Evolutionary conservation across 306 rosid species (phyloP).

Genomic region (Corylus heterophylla): DNA sequence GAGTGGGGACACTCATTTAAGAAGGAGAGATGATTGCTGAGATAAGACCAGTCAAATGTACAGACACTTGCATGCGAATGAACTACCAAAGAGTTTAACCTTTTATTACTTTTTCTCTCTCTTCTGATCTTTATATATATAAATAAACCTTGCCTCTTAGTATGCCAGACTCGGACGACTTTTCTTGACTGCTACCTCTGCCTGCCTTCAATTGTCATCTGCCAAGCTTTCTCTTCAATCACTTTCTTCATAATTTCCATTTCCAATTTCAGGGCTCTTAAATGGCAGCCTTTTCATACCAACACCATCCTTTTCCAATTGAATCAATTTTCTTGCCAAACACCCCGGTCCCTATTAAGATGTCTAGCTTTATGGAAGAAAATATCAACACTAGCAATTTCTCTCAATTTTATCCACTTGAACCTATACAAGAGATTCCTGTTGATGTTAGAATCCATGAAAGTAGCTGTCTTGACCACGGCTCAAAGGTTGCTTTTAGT

Average conservation of each 20-base stretch:
- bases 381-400: conserved; percentile 11
- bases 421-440: conserved; percentile 24
- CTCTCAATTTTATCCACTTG: conserved; percentile 23
- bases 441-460: conserved; percentile 31
- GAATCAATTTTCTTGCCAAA: conserved; percentile 47
- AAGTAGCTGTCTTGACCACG: conserved; percentile 46
- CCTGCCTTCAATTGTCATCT: conserved; percentile 12
- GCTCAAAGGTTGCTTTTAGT: conserved; percentile 42
- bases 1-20: neutral
- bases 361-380: conserved; percentile 23
- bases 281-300: conserved; percentile 78
- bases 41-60: conserved; percentile 37
- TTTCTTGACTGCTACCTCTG: conserved; percentile 39
- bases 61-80: conserved; percentile 28
- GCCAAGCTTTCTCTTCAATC: conserved; percentile 28
- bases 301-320: conserved; percentile 47
- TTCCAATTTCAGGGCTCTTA: conserved; percentile 29
- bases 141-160: conserved; percentile 45
- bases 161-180: conserved; percentile 42
- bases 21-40: conserved; percentile 8
- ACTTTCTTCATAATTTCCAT: conserved; percentile 35
- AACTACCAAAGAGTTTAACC: conserved; percentile 15
- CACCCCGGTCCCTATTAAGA: conserved; percentile 16
- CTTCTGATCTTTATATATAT: conserved; percentile 46
- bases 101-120: neutral